phyloP scores from a whole-genome alignment of 495 filamentous ascomycete genomes.

The Talaromyces borbonicus region DNA sequence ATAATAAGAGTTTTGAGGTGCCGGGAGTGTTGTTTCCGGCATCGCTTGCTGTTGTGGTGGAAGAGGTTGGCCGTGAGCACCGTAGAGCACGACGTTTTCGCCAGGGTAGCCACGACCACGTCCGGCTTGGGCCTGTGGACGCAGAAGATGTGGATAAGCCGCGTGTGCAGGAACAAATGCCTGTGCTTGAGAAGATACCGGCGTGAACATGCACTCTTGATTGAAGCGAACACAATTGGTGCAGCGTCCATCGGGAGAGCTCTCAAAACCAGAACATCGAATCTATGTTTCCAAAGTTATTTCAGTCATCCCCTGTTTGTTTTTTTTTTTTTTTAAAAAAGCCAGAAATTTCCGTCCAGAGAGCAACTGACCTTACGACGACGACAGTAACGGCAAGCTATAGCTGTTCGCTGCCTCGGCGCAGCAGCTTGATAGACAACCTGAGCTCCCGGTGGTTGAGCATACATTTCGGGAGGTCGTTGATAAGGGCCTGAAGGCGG shows the following conservation, averaged over 20 bases:
- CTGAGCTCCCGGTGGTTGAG: conserved; percentile 33
- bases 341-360: neutral
- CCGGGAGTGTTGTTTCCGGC: conserved; percentile 37
- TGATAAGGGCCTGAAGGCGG: conserved; percentile 29
- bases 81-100: conserved; percentile 47
- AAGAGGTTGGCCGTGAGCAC: conserved; percentile 67
- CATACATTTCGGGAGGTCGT: conserved; percentile 36
- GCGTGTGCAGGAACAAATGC: conserved; percentile 76
- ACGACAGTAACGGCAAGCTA: conserved; percentile 77
- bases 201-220: conserved; percentile 80
- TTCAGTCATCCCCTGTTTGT: neutral
- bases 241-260: conserved; percentile 66
- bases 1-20: conserved; percentile 39
- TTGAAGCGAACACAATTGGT: conserved; percentile 72
- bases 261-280: conserved; percentile 76
- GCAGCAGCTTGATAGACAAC: conserved; percentile 57
- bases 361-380: conserved; percentile 61
- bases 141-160: conserved; percentile 46
- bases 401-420: conserved; percentile 70
- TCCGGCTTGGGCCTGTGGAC: conserved; percentile 35
- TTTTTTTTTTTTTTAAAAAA: neutral
- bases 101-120: conserved; percentile 27
- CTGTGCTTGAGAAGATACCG: conserved; percentile 72
- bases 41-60: conserved; percentile 45
- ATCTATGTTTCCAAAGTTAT: conserved; percentile 40